Percentiles rank a stretch among this genome's conserved stretches.
These are phyloP conservation scores for Ganoderma lucidum DNA, from an alignment of 1,284 basidiomycete genomes.

Conservation along the genomic window DNA sequence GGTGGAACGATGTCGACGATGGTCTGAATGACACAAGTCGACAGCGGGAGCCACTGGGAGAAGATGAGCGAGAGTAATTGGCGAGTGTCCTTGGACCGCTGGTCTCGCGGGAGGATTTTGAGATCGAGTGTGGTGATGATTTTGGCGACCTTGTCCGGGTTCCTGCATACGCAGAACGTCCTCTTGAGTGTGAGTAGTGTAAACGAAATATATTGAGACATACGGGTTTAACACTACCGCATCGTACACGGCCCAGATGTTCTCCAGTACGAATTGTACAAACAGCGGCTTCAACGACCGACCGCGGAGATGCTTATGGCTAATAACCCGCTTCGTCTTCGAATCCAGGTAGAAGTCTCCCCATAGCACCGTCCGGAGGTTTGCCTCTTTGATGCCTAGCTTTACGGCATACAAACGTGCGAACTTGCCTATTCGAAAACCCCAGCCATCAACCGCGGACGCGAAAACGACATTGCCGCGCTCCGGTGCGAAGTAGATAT, in stretches of 20 bases:
- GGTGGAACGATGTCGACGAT: slow-evolving; percentile 94
- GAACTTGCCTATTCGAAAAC: slow-evolving; percentile 94
- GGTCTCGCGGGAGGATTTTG: slow-evolving; percentile 88
- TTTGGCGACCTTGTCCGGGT: slow-evolving; percentile 89
- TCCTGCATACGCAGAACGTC: slow-evolving; percentile 53
- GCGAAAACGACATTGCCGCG: slow-evolving; percentile 98
- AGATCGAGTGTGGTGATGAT: slow-evolving; percentile 88
- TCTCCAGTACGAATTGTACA: slow-evolving; percentile 97
- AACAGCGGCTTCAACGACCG: slow-evolving; percentile 95
- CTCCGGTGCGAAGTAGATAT: slow-evolving; percentile 97
- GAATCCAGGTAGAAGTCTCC: slow-evolving; percentile 98
- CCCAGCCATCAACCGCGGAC: slow-evolving; percentile 97
- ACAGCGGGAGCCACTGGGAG: slow-evolving; percentile 96
- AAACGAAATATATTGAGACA: slow-evolving; percentile 45
- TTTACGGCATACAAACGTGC: slow-evolving; percentile 93
- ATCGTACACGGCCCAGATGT: slow-evolving; percentile 97
- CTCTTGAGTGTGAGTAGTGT: slow-evolving; percentile 7
- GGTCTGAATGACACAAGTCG: slow-evolving; percentile 92
- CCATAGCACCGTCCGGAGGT: slow-evolving; percentile 92
- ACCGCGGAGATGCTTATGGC: slow-evolving; percentile 89
- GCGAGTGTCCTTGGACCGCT: slow-evolving; percentile 91
- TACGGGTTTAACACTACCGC: slow-evolving; percentile 88
- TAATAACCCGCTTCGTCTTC: slow-evolving; percentile 94
- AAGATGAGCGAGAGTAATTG: slow-evolving; percentile 89
- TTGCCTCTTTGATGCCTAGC: slow-evolving; percentile 90